phyloP scores from a whole-genome alignment of 805 yeast genomes.

The Zygoascus ofunaensis region DNA sequence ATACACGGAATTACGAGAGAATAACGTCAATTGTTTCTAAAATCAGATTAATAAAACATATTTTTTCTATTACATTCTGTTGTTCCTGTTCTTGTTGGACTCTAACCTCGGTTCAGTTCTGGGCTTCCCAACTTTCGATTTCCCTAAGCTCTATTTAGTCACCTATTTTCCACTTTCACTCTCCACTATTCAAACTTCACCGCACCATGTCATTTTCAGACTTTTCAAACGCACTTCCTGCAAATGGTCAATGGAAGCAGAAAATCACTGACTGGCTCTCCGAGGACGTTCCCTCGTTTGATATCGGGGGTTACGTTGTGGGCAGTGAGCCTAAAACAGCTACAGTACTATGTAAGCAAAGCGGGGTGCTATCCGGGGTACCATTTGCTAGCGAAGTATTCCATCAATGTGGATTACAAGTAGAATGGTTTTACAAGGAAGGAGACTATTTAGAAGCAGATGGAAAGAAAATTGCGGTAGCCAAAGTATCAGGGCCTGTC shows the following conservation, averaged over 20 bases:
- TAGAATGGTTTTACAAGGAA: constrained; percentile 66
- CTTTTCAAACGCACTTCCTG: constrained; percentile 44
- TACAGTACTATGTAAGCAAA: constrained; percentile 68
- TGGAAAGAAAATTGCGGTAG: constrained; percentile 58
- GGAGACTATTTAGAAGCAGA: constrained; percentile 44
- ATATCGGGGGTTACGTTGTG: constrained; percentile 92
- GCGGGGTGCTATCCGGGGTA: constrained; percentile 73
- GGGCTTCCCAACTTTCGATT: too few relatives aligned
- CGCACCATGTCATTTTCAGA: not conserved
- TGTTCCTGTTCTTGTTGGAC: too few relatives aligned
- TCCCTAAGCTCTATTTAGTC: too few relatives aligned
- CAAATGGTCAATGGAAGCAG: constrained; percentile 71
- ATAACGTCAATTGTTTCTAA: too few relatives aligned
- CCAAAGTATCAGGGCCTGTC: constrained; percentile 71
- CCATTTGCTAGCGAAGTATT: constrained; percentile 86
- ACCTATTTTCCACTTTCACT: too few relatives aligned
- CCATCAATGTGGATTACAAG: constrained; percentile 59
- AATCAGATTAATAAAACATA: too few relatives aligned
- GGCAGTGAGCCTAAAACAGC: constrained; percentile 67
- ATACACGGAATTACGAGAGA: too few relatives aligned
- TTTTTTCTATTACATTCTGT: too few relatives aligned
- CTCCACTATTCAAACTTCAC: too few relatives aligned
- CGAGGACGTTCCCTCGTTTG: constrained; percentile 91
- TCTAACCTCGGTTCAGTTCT: too few relatives aligned
- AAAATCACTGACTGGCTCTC: constrained; percentile 65